Evolutionary conservation across 2,329 filamentous ascomycete species (phyloP), one percentile per base, ranked within the genome.

Genomic region (Gaeumannomyces sp.): DNA sequence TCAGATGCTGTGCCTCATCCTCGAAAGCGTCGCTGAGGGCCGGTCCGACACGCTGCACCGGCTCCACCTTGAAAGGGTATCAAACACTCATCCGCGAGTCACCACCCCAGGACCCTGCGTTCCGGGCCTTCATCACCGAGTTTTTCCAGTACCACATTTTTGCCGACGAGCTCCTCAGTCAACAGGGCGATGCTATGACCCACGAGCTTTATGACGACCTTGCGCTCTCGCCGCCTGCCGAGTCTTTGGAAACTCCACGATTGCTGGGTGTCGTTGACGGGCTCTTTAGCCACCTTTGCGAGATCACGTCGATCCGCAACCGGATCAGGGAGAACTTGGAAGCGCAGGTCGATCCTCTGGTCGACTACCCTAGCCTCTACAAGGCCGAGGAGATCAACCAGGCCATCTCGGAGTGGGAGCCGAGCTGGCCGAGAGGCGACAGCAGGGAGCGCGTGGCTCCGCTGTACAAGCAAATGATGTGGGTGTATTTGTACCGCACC

Each of bases 71-170:
- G 68, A 81, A 88, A 66, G 90, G 86, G 0, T 93, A 93, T 68
- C 86, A 91, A 70, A 84, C 83, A 65, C 82, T 96, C 65, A 86
- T 94, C n/a, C 80, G 80, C 58, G 78, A 83, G 65, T 83, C 78
- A 1, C 86, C 87, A 72, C 80, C 89, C 63, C 72, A 85, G 72
- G 78, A 93, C 81, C 76, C 87, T 27, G 85, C 87, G 28, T 92
- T 95, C 72, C 72, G 79, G 33, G 77, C 80, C 13, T 87, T 87
- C 70, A 83, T 87, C 66, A 88, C 89, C 67, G 88, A 91, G 73
- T 94, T 96, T 76, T 94, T 96, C 75, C 89, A 93, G 73, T 96
- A 95, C 71, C 91, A 95, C 74, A 85, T 88, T 57, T 85, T 81
- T 66, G 85, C 85, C n/a, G 85, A 89, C 69, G 85, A 88, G 67